Evolutionary conservation across 192 early-diverging fungal genomes (phyloP), one percentile per base, ranked within the genome.

Genomic region (Lunasporangiospora selenospora): DNA sequence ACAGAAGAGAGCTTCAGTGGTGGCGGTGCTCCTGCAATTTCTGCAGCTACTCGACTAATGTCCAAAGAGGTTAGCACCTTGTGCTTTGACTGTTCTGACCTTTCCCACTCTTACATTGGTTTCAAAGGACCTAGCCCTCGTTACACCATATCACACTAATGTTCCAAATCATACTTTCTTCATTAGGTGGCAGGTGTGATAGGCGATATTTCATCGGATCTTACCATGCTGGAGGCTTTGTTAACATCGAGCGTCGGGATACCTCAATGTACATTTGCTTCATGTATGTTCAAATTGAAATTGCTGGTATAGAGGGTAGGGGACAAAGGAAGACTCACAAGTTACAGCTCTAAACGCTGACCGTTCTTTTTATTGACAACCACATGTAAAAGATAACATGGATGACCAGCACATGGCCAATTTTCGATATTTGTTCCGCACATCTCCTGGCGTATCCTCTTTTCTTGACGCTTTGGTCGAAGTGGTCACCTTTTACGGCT

Each of bases 231-330:
- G 13, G 67, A 70, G 38, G 58, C 67, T 12, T 46, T 70, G 31
- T 62, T 70, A 53, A 70, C 67, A 0, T 70, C 67, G 4, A 70
- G 67, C 51, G 42, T 70, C n/a, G 67, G 67, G 15, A 36, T 70
- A 11, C 67, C 67, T 30, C 67, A 70, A 39, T 70, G 67, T 36
- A 55, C 67, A 15, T 70, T 70, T 37, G 45, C 58, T 3, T 46
- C 67, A n/a, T 70, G 67, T 70, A 62, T 51, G 65, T 26, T n/a
- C n/a, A n/a, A n/a, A n/a, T n/a, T n/a, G n/a, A n/a, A n/a, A n/a
- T n/a, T n/a, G n/a, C n/a, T n/a, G n/a, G n/a, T n/a, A n/a, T n/a
- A n/a, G n/a, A n/a, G n/a, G n/a, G n/a, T n/a, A n/a, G n/a, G n/a
- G n/a, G n/a, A n/a, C n/a, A n/a, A n/a, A n/a, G n/a, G n/a, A n/a